Base-by-base conservation (phyloP, 2,329 filamentous ascomycete genomes). In the Alternaria sp. region DNA sequence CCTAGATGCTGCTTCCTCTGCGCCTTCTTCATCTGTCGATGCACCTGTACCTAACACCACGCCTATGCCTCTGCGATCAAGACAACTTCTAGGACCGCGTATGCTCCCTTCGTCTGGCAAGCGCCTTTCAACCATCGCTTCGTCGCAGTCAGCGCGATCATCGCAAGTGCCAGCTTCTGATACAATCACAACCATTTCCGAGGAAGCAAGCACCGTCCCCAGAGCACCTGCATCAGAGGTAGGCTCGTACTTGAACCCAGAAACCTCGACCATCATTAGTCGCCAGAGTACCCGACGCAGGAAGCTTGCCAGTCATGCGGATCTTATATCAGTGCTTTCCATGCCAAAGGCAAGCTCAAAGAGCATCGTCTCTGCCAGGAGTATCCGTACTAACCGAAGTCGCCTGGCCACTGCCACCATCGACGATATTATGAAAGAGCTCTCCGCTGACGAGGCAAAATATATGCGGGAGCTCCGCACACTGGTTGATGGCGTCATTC, bases 391-490 rank as follows among this genome's bases (percentile, higher is more conserved):
- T 28, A 88, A 88, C 67, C 87, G 88, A 58, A 90, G 86, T 70
- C 84, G 85, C 34, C 81, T 88, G 10, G 85, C 86, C 29, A 87
- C 85, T 55, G 87, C 90, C 39, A 93, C 89, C 1, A 83, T 92
- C 10, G 83, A 86, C 23, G 92, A 94, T 63, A 81, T 98, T 21
- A 84, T 98, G 75, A 84, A 85, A 51, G 93, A 97, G 72, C 88
- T 99, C 62, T 83, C 86, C 10, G 86, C 90, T 5, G 95, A 98
- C 68, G 95, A 99, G 77, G 81, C 86, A 42, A 90, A 95, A 66
- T 99, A 98, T 73, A 89, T 90, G 78, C 86, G 93, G 54, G 95
- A 99, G 77, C 84, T 99, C 31, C 92, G 93, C 72, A 97, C 95
- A 0, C 80, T 99, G 31, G 93, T 98, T 7, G 93, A 97, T 69